Evolutionary conservation across 2,329 filamentous ascomycete species (phyloP).

Genomic region (Xylaria sp.): DNA sequence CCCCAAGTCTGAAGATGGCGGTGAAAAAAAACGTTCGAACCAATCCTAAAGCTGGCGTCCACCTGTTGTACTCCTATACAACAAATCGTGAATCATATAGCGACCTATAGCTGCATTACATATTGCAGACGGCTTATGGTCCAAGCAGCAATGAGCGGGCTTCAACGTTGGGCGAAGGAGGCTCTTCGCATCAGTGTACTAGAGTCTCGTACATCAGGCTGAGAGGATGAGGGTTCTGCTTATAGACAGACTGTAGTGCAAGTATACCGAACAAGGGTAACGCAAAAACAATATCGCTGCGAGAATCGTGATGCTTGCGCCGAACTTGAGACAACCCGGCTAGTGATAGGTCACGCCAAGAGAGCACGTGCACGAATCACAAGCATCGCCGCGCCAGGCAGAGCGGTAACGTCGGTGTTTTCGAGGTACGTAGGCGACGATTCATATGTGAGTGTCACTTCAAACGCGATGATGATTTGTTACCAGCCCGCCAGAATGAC

Average conservation of each 20-base stretch:
- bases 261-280: background rate
- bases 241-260: background rate
- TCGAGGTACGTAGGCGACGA: background rate
- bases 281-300: background rate
- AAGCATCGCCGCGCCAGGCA: background rate
- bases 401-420: conserved; percentile 8
- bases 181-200: background rate
- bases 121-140: conserved; percentile 3
- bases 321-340: conserved; percentile 7
- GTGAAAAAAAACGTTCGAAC: conserved; percentile 21
- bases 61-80: conserved; percentile 15
- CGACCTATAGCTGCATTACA: conserved; percentile 5
- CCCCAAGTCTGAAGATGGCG: conserved; percentile 10
- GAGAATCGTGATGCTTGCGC: conserved; percentile 19
- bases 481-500: conserved; percentile 17
- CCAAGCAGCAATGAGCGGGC: background rate
- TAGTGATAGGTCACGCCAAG: background rate
- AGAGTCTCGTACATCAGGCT: background rate
- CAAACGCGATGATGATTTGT: conserved; percentile 17
- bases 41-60: conserved; percentile 26
- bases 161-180: background rate
- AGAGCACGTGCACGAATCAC: conserved; percentile 16
- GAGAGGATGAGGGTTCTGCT: background rate
- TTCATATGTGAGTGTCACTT: conserved; percentile 3
- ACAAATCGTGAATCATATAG: conserved; percentile 1